Evolutionary conservation across 2,329 filamentous ascomycete genomes (phyloP).

Genomic region (Phyllachora maydis): DNA sequence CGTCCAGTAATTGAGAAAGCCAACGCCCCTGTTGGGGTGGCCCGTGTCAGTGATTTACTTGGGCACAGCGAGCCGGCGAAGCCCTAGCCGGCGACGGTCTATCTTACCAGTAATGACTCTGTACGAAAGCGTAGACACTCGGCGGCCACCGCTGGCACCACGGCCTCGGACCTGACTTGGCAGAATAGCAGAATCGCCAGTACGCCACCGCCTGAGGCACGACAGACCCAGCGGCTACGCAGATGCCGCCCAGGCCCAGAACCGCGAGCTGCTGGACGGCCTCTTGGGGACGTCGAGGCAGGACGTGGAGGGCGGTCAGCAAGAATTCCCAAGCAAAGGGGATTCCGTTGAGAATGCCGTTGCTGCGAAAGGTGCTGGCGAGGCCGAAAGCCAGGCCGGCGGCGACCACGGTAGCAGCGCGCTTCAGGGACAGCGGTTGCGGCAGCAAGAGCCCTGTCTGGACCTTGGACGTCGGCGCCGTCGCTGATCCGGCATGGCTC

Average conservation of each 20-base stretch:
- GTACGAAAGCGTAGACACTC: constrained; percentile 83
- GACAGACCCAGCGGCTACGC: constrained; percentile 45
- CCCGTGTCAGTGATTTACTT: no score
- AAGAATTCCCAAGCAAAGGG: constrained; percentile 47
- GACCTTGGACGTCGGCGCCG: no score
- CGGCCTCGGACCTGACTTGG: constrained; percentile 1
- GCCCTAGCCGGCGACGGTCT: no score
- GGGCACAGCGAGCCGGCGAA: no score
- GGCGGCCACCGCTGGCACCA: constrained; percentile 64
- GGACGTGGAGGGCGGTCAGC: constrained; percentile 17
- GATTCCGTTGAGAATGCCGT: constrained; percentile 67
- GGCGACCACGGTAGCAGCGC: constrained; percentile 31
- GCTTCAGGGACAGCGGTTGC: constrained; percentile 7
- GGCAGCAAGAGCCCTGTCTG: no score
- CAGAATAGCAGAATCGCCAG: constrained; percentile 35
- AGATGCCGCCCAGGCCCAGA: constrained; percentile 43
- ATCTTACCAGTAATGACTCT: constrained; percentile 70
- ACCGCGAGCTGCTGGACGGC: constrained; percentile 30
- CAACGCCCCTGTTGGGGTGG: constrained; percentile 46
- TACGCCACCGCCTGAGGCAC: constrained; percentile 63
- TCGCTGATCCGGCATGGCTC: constrained; percentile 15
- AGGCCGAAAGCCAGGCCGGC: constrained; percentile 52
- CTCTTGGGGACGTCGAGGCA: constrained; percentile 11
- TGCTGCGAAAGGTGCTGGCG: constrained; percentile 59
- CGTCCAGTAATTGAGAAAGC: constrained; percentile 83